phyloP scores from a whole-genome alignment of 106 monocot species.

The Dendrobium chrysotoxum region DNA sequence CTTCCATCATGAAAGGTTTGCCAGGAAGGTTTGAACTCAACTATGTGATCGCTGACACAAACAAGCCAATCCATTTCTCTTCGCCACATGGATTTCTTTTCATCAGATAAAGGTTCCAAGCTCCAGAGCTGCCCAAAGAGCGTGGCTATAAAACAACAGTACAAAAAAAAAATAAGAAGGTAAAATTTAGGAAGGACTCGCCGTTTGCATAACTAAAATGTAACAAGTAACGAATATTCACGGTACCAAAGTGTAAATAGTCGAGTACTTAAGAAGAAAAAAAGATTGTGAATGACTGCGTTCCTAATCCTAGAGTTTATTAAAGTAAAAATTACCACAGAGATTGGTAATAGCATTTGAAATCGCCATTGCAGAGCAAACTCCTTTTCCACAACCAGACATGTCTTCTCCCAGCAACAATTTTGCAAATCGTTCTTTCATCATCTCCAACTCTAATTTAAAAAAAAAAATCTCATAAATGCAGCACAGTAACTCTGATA shows the following conservation, averaged over 20 bases:
- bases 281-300: background rate
- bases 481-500: background rate
- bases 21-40: conserved; percentile 68
- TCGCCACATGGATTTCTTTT: conserved; percentile 83
- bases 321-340: conserved; percentile 38
- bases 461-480: background rate
- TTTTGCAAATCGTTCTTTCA: conserved; percentile 96
- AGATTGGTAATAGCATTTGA: conserved; percentile 97
- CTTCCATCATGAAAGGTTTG: conserved; percentile 86
- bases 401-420: conserved; percentile 95
- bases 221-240: too few relatives aligned
- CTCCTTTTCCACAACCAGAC: conserved; percentile 93
- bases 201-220: too few relatives aligned
- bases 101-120: conserved; percentile 58
- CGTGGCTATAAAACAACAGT: conserved; percentile 36
- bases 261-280: background rate
- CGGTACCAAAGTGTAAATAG: background rate
- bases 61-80: conserved; percentile 85
- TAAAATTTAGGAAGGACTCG: too few relatives aligned
- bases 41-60: conserved; percentile 84
- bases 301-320: background rate
- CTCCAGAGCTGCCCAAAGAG: conserved; percentile 87
- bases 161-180: background rate
- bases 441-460: conserved; percentile 78
- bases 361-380: conserved; percentile 76